Conservation (phyloP, 2,329 filamentous ascomycete species). For the Rhinocladiella similis region DNA sequence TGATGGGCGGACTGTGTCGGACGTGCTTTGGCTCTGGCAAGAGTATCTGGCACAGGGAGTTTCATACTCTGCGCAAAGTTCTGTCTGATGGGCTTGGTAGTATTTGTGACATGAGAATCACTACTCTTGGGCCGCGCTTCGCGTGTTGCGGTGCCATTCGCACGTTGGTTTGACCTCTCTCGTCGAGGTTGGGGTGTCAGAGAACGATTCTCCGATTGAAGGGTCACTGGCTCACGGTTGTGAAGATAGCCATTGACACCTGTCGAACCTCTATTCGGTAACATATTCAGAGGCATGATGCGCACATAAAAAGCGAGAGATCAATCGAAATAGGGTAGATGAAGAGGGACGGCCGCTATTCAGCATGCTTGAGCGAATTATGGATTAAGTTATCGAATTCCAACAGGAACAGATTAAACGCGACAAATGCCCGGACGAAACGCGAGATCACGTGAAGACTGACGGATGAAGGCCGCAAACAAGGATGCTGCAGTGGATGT, state of each 20-base stretch:
- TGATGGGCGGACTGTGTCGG: neutral
- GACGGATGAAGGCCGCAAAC: neutral
- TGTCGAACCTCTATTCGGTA: neutral
- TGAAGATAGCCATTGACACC: constrained; percentile 13
- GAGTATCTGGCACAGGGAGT: constrained; percentile 16
- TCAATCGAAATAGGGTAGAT: neutral
- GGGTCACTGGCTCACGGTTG: constrained; percentile 4
- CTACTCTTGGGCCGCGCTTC: constrained; percentile 1
- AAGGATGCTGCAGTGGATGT: neutral
- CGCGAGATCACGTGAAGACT: constrained; percentile 7
- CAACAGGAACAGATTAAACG: no score
- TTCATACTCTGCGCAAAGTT: constrained; percentile 6
- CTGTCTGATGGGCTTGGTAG: constrained; percentile 3
- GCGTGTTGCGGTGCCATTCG: neutral
- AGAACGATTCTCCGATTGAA: constrained; percentile 6
- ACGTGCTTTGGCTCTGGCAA: constrained; percentile 6
- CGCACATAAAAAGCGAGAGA: neutral
- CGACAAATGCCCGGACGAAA: neutral
- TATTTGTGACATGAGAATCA: neutral
- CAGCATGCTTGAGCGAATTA: neutral
- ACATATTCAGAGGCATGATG: constrained; percentile 16
- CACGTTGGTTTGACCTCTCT: constrained; percentile 13
- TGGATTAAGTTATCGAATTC: neutral
- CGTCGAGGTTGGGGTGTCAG: constrained; percentile 21
- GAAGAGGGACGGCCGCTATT: neutral